A percentile compares a stretch with the other conserved stretches of the same genome.
Evolutionary conservation across 1,139 yeast species (phyloP).

Genomic region (Eremothecium cymbalariae): DNA sequence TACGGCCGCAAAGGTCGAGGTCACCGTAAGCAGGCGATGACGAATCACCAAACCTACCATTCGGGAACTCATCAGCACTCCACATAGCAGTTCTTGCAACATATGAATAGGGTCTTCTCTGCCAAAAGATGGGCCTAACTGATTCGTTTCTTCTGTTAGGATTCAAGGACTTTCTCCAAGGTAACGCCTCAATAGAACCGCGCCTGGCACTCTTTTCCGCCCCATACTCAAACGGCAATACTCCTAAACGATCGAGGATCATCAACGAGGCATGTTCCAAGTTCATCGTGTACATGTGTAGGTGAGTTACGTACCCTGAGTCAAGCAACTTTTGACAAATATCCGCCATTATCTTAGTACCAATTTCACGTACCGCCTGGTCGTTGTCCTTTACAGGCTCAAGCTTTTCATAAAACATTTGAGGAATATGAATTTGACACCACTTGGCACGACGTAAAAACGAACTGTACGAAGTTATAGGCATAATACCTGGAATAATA

Average conservation of each 20-base stretch:
- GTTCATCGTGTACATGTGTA: slow-evolving; percentile 95
- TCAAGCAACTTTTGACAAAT: slow-evolving; percentile 71
- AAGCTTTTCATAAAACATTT: slow-evolving; percentile 57
- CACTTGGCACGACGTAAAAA: slow-evolving; percentile 89
- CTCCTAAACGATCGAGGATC: slow-evolving; percentile 68
- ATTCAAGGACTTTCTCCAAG: slow-evolving; percentile 87
- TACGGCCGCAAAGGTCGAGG: slow-evolving; percentile 68
- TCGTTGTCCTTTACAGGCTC: slow-evolving; percentile 90
- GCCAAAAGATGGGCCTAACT: slow-evolving; percentile 95
- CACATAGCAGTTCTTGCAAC: slow-evolving; percentile 84
- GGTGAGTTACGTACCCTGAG: slow-evolving; percentile 69
- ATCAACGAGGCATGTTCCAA: slow-evolving; percentile 83
- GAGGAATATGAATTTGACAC: slow-evolving; percentile 81
- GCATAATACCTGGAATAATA: slow-evolving; percentile 97
- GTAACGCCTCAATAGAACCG: slow-evolving; percentile 37
- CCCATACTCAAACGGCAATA: slow-evolving; percentile 34
- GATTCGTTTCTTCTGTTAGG: slow-evolving; percentile 75
- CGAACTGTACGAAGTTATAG: slow-evolving; percentile 87
- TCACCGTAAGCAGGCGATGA: slow-evolving; percentile 93
- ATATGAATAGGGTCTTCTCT: slow-evolving; percentile 84
- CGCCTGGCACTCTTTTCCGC: slow-evolving; percentile 9
- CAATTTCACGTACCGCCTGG: slow-evolving; percentile 74
- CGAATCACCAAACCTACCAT: slow-evolving; percentile 93
- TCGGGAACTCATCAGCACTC: slow-evolving; percentile 77
- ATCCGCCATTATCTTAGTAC: slow-evolving; percentile 72